phyloP scores from a whole-genome alignment of 2,329 filamentous ascomycete genomes.

The Hypoxylon sp. region DNA sequence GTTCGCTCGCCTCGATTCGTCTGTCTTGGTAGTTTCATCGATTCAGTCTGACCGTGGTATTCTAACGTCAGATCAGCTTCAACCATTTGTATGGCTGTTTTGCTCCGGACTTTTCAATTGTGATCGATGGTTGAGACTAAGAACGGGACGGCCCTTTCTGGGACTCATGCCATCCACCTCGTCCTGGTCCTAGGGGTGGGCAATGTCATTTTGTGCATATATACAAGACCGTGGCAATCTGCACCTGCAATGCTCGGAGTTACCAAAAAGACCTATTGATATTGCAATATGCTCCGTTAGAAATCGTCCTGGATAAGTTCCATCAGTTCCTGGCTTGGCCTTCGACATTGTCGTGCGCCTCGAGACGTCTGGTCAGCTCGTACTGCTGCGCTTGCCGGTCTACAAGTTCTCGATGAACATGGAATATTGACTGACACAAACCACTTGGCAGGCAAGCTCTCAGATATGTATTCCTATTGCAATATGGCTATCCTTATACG shows the following conservation, averaged over 20 bases:
- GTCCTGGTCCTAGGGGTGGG: conserved; percentile 15
- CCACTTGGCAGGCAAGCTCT: conserved; percentile 40
- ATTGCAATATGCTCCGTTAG: conserved; percentile 34
- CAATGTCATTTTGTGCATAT: conserved; percentile 10
- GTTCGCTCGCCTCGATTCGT: conserved; percentile 22
- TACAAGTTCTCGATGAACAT: conserved; percentile 34
- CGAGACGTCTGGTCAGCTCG: conserved; percentile 31
- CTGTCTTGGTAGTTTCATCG: conserved; percentile 27
- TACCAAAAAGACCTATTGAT: conserved; percentile 32
- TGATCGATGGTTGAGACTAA: conserved; percentile 15
- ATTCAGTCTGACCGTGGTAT: conserved; percentile 24
- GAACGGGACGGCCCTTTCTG: conserved; percentile 36
- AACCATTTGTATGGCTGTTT: conserved; percentile 18
- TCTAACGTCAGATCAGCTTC: conserved; percentile 32
- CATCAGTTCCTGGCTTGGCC: conserved; percentile 29
- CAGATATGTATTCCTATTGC: conserved; percentile 29
- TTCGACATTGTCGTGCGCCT: conserved; percentile 37
- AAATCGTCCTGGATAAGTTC: conserved; percentile 30
- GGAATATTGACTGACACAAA: conserved; percentile 38
- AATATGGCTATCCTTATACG: conserved; percentile 6
- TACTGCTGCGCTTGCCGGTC: conserved; percentile 33
- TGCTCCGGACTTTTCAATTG: conserved; percentile 34
- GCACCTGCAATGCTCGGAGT: conserved; percentile 31
- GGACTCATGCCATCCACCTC: conserved; percentile 16
- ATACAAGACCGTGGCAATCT: conserved; percentile 27